Evolutionary conservation across 352 stramenopile species (phyloP), one percentile per base, ranked within the genome.

Genomic region (Phytophthora pluvialis): DNA sequence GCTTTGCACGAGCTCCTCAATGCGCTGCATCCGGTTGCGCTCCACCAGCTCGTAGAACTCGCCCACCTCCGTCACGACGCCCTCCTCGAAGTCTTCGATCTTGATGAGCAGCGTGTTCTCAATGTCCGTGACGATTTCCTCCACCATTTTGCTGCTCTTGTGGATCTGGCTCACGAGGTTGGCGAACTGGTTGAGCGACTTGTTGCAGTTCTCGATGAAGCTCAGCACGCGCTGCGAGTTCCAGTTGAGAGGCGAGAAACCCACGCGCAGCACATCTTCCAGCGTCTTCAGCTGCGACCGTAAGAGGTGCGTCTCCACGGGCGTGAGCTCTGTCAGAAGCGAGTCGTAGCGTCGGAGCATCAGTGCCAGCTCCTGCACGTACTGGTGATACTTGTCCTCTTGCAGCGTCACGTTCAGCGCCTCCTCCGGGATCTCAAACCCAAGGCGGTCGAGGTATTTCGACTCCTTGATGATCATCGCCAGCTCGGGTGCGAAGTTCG

Each of bases 161-260:
- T 98, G 94, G 21, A 99, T 95, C 66, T 98, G 94, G 21, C 77
- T 90, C 8, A 99, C 90, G 7, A 98, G 78, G 55, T 96, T 97
- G 1, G 83, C 81, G 66, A 99, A 99, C 62, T 98, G 90, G 51
- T 97, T 97, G 3, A 99, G 68, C 0, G 94, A 86, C 57, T 97
- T 97, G 59, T 95, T 94, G 65, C 89, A 96, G 46, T 91, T 87
- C 43, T 98, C 94, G 38, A 98, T 98, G 67, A 98, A 98, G 35
- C 85, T 93, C 18, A 95, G 60, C n/a, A 99, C 96, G 28, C 96
- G 94, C 71, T 98, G 95, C 3, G 94, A 98, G 58, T 98, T 99
- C 96, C 96, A 99, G 68, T 99, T 99, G 8, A 99, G 74, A 29
- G 96, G 94, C 4, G 93, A 96, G 63, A 98, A 98, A 0, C 96